phyloP scores from a whole-genome alignment of 768 basidiomycete species.

The Neoboletus subvelutipes region DNA sequence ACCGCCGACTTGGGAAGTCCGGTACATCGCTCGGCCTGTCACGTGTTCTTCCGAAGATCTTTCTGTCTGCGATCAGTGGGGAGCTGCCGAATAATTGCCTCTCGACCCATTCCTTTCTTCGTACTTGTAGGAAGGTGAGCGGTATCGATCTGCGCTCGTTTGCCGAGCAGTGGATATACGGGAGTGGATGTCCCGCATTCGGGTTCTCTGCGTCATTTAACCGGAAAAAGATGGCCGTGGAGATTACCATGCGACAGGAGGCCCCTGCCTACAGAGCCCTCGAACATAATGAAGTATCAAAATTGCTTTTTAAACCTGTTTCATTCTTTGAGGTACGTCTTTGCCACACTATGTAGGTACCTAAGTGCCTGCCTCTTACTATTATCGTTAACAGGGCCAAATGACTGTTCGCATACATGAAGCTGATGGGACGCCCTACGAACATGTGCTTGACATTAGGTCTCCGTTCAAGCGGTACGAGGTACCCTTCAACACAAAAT shows the following conservation, averaged over 20 bases:
- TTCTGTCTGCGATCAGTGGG: conserved; percentile 89
- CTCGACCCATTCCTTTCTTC: conserved; percentile 86
- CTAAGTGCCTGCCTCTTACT: conserved; percentile 8
- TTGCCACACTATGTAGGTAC: background rate
- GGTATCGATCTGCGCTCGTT: conserved; percentile 88
- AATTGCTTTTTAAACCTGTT: conserved; percentile 76
- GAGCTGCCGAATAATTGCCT: conserved; percentile 84
- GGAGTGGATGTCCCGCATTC: conserved; percentile 93
- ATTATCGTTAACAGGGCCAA: conserved; percentile 60
- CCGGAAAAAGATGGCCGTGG: conserved; percentile 97
- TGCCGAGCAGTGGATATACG: conserved; percentile 99
- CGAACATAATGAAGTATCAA: conserved; percentile 66
- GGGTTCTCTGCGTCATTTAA: conserved; percentile 90
- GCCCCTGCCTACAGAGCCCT: conserved; percentile 70
- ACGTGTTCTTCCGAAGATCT: conserved; percentile 92
- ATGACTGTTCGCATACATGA: conserved; percentile 99
- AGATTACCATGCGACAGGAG: conserved; percentile 90
- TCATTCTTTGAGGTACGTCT: conserved; percentile 78
- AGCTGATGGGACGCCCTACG: conserved; percentile 98
- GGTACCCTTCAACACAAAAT: conserved; percentile 97
- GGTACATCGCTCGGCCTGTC: conserved; percentile 93
- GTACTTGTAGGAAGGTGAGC: conserved; percentile 90
- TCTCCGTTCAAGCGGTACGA: conserved; percentile 90
- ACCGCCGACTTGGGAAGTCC: conserved; percentile 89
- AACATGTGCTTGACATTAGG: conserved; percentile 93